Base-by-base conservation (phyloP, 2,329 filamentous ascomycete species). In the Arthrobotrys sphaeroides region DNA sequence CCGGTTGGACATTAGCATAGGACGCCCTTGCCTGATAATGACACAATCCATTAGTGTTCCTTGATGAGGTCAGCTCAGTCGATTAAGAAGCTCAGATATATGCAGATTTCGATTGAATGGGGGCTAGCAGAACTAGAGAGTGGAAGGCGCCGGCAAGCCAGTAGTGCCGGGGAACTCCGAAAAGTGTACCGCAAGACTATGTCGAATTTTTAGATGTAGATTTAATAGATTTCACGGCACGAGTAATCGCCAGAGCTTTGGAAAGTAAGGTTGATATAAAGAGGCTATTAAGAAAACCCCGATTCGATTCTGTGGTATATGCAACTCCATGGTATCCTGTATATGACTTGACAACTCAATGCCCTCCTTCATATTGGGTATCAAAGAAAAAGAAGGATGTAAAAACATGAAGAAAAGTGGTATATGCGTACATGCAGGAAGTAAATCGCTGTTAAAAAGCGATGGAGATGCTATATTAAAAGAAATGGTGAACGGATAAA, bases 311-410 rank as follows among this genome's bases (percentile, higher is more conserved):
- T 68, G 55, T 66, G 36, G 31, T 73, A 53, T 55, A 43, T 74
- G 55, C n/a, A 68, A 68, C 28, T 74, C 51, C 28, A 47, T 68
- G 36, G 70, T 68, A 62, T 68, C 45, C 62, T 53, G 26, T 62
- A 57, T 51, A 43, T 33, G 26, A 45, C 22, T 55, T 28, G 61
- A 47, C 22, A 73, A 42, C 40, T 42, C 7, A 61, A 62, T 67
- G 62, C 42, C 69, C 42, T 24, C 38, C 9, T 53, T 24, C 26
- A 22, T 45, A 33, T 45, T 38, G 62, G 70, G 62, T 74, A 74
- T 74, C 61, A 47, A 62, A 24, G 18, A 12, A 28, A 22, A 28
- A 60, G 47, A 16, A n/a, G 7, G n/a, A 53, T 20, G 61, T 70
- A 45, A 51, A 22, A 60, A 40, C 6, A 55, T 12, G 51, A 64